Evolutionary conservation across 805 yeast species (phyloP).

Genomic region (Lipomyces sp.): DNA sequence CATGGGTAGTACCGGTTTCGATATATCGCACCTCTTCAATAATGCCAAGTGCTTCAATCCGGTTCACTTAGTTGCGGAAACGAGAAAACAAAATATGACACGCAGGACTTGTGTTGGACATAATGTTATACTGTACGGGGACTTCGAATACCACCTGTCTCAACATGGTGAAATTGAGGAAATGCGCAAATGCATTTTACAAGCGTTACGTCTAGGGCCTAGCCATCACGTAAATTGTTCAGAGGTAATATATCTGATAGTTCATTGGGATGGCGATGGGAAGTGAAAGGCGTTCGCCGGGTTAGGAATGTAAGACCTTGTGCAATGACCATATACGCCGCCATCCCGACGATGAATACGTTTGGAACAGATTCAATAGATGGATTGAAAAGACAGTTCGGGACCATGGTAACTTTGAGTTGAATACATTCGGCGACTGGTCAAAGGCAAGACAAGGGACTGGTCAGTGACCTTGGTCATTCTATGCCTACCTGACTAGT

Average conservation of each 20-base stretch:
- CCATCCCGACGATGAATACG: conserved; percentile 3
- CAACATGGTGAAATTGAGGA: background rate
- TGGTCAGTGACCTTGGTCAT: too few species aligned
- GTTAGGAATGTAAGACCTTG: background rate
- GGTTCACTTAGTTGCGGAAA: background rate
- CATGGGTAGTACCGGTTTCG: too few species aligned
- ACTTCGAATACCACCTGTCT: background rate
- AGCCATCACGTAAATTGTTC: background rate
- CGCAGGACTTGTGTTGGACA: background rate
- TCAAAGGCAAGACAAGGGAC: too few species aligned
- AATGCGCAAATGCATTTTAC: conserved; percentile 15
- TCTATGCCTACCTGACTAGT: too few species aligned
- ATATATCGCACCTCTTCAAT: background rate
- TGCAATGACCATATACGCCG: conserved; percentile 2
- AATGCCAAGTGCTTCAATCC: background rate
- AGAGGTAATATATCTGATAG: too few species aligned
- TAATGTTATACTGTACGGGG: background rate
- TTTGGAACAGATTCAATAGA: background rate
- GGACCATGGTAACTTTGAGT: conserved; percentile 5
- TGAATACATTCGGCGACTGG: conserved; percentile 7
- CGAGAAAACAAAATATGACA: background rate
- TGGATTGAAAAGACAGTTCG: conserved; percentile 6
- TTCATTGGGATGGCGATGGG: too few species aligned
- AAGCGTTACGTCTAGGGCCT: background rate
- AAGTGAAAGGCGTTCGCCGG: too few species aligned